A percentile compares a stretch with the other conserved stretches of the same genome.
These are phyloP conservation scores for Chenopodium formosanum DNA, from an alignment of 148 eudicot genomes.

Conservation along the genomic window DNA sequence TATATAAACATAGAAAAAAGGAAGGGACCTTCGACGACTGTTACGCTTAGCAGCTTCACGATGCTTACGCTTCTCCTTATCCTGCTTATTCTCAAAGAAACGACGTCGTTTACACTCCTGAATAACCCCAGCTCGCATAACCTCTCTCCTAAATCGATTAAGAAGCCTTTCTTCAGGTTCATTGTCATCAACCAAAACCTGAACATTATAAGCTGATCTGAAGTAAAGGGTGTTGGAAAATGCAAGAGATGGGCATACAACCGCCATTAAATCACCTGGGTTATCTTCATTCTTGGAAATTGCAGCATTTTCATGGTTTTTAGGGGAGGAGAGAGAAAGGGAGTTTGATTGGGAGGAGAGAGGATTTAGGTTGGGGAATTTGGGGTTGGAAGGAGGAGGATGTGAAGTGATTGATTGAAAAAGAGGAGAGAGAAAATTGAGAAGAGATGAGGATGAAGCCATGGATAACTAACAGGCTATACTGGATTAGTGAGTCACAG, in stretches of 20 bases:
- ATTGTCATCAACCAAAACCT: slow-evolving; percentile 74
- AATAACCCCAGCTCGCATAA: slow-evolving; percentile 75
- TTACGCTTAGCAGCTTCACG: slow-evolving; percentile 97
- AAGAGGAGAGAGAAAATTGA: slow-evolving; percentile 55
- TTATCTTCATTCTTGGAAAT: slow-evolving; percentile 15
- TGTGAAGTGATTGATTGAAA: slow-evolving; percentile 36
- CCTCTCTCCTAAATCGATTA: slow-evolving; percentile 72
- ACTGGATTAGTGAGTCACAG: background rate
- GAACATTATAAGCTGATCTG: slow-evolving; percentile 64
- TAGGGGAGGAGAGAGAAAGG: slow-evolving; percentile 5
- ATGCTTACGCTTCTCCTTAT: slow-evolving; percentile 69
- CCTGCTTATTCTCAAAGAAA: slow-evolving; percentile 77
- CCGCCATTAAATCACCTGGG: slow-evolving; percentile 42
- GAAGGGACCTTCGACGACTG: slow-evolving; percentile 57
- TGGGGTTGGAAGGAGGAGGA: slow-evolving; percentile 21
- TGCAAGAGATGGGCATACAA: slow-evolving; percentile 62
- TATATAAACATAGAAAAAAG: background rate
- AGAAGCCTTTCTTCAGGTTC: slow-evolving; percentile 73
- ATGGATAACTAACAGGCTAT: slow-evolving; percentile 17
- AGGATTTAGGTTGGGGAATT: slow-evolving; percentile 20
- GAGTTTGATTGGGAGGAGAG: slow-evolving; percentile 19
- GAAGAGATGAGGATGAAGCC: slow-evolving; percentile 58
- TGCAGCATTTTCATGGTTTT: background rate
- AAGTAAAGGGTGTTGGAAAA: slow-evolving; percentile 60
- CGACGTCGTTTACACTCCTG: slow-evolving; percentile 77